phyloP scores from a whole-genome alignment of 2,329 filamentous ascomycete genomes.

The Colletotrichum sp. region DNA sequence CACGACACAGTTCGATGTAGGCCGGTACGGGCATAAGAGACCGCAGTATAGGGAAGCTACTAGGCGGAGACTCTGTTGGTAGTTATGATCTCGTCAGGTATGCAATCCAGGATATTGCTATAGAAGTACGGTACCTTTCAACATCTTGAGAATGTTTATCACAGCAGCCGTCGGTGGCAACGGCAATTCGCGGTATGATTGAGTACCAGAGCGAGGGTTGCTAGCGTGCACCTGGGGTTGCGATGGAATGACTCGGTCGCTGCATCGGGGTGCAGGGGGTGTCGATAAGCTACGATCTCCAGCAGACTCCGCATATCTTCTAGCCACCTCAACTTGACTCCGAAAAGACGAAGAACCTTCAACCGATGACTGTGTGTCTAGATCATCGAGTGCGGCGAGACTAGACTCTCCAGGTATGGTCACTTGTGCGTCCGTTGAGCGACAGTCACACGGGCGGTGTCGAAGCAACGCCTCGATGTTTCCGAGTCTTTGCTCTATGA shows the following conservation, averaged over 20 bases:
- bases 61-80: neutral
- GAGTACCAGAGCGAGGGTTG: neutral
- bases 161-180: neutral
- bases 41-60: neutral
- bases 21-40: constrained; percentile 37
- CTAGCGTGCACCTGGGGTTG: neutral
- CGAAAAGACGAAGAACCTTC: neutral
- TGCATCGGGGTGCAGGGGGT: neutral
- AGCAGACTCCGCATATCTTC: neutral
- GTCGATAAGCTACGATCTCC: neutral
- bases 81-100: neutral
- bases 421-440: neutral
- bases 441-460: neutral
- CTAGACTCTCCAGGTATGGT: neutral
- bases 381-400: neutral
- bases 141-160: neutral
- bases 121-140: neutral
- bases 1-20: constrained; percentile 53
- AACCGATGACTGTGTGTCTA: neutral
- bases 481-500: neutral
- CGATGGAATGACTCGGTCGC: neutral
- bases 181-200: neutral
- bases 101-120: neutral
- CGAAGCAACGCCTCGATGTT: neutral
- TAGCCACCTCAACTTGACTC: neutral